Percentiles rank a stretch among this genome's conserved stretches.
Evolutionary conservation across 768 basidiomycete species (phyloP).

Genomic region (Mycena metata): DNA sequence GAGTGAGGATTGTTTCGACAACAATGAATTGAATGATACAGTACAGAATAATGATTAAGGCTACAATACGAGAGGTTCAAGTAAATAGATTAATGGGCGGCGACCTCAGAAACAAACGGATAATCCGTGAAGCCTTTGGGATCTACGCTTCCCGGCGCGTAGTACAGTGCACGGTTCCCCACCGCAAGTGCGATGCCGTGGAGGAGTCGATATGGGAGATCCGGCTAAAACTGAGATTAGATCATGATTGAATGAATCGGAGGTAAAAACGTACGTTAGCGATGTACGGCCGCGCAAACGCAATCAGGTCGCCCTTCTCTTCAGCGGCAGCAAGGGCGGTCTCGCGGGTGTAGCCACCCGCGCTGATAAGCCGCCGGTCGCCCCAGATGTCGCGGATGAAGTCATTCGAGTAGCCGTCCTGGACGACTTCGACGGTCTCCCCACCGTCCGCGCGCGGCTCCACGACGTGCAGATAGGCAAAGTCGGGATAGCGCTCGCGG

Average conservation of each 20-base stretch:
- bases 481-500: neutral
- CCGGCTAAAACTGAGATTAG: constrained; percentile 41
- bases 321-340: constrained; percentile 48
- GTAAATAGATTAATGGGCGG: too few relatives aligned
- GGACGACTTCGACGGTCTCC: neutral
- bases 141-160: constrained; percentile 38
- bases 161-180: constrained; percentile 45
- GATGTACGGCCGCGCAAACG: constrained; percentile 54
- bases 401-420: constrained; percentile 24
- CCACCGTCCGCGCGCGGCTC: constrained; percentile 33
- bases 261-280: constrained; percentile 49
- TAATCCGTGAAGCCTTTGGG: constrained; percentile 49
- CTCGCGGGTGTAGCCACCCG: constrained; percentile 50
- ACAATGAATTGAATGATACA: too few relatives aligned
- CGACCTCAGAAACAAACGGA: constrained; percentile 36
- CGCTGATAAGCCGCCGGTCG: constrained; percentile 2
- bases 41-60: too few relatives aligned
- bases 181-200: constrained; percentile 43
- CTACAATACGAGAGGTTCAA: too few relatives aligned
- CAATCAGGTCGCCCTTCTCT: constrained; percentile 46
- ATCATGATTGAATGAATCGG: neutral
- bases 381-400: constrained; percentile 5
- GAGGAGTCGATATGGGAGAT: constrained; percentile 38
- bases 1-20: too few relatives aligned
- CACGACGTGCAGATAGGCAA: neutral